Evolutionary conservation across 768 basidiomycete genomes (phyloP), one percentile per base, ranked within the genome.

Genomic region (Thelephora aurantiotincta): DNA sequence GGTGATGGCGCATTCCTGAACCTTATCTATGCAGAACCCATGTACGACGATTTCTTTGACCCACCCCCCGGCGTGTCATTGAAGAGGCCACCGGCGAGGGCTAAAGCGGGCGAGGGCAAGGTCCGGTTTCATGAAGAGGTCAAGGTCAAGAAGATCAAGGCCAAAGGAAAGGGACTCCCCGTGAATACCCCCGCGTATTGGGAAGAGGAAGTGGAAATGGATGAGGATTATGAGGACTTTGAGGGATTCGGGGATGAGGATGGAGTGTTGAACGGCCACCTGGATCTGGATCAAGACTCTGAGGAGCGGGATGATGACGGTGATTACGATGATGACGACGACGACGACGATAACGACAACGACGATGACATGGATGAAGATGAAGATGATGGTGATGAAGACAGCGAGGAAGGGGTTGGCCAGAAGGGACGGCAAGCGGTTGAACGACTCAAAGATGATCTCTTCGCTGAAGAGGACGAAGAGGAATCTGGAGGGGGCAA

Each of bases 91-190:
- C 48, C 55, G 1, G 35, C 55, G 11, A 43, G 56, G 2, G 46
- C 48, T 48, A 6, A 55, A 22, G 36, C 43, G 55, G 6, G 51
- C 54, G n/a, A n/a, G n/a, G n/a, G 67, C 35, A 75, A 70, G 48
- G 90, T 92, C 11, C 79, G 83, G 18, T 93, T 93, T 60, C 74
- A 80, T 56, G 82, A 88, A 3, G 72, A 80, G 56, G 90, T 93
- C 22, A 68, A 77, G 34, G 82, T 92, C 34, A 90, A 80, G 65
- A 82, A 75, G 42, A 90, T 92, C 57, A 80, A 80, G 54, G 67
- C 80, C 1, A 74, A 76, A 18, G 82, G 82, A 2, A 87, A 75
- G 59, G 76, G 74, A 43, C 65, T 75, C 47, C 75, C 80, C 3
- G 56, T 82, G 18, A 71, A 65, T 6, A 53, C 58, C 14, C 63